Evolutionary conservation across 352 stramenopile genomes (phyloP), one percentile per base, ranked within the genome.

Genomic region (Globisporangium irregulare): DNA sequence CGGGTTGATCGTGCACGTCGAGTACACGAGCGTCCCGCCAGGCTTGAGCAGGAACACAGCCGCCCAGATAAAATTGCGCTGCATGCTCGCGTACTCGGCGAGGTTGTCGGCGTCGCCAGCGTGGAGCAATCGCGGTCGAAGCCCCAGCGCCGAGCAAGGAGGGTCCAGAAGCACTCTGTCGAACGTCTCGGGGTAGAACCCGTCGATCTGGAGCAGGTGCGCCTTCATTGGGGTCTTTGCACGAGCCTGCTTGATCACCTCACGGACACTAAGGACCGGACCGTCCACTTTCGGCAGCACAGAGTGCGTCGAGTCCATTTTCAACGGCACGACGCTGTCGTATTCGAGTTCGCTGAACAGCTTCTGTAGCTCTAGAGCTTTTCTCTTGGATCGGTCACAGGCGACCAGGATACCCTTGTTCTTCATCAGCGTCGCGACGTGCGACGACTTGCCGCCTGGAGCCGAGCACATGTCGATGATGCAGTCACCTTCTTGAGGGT

Each of bases 391-490:
- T n/a, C 92, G 93, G 68, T 98, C 95, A 66, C 90, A 98, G 4
- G 92, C 90, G 7, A 94, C 73, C 48, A 94, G 72, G 1, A 92
- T 82, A 20, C 94, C 92, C 12, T 88, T 75, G 72, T 98, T 97
- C 51, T 83, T 71, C 81, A 98, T 97, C 22, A 98, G 77, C 71
- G 87, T 98, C 15, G 93, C 93, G 8, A 98, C 53, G 70, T 98
- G 95, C 7, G 90, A 93, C 20, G 94, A 95, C 74, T 99, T 99
- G 22, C 95, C 95, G 41, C 96, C 95, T 1, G 96, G 96, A 0
- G 94, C 95, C 6, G 89, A 82, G 81, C 96, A 99, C 90, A 98
- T 97, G 68, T 98, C 96, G 48, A 98, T 72, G 75, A 98, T 89
- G 32, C 89, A 80, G 38, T 98, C 88, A 29, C 83, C 88, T 24